phyloP scores from a whole-genome alignment of 805 yeast genomes.

The Metschnikowia vanudenii region DNA sequence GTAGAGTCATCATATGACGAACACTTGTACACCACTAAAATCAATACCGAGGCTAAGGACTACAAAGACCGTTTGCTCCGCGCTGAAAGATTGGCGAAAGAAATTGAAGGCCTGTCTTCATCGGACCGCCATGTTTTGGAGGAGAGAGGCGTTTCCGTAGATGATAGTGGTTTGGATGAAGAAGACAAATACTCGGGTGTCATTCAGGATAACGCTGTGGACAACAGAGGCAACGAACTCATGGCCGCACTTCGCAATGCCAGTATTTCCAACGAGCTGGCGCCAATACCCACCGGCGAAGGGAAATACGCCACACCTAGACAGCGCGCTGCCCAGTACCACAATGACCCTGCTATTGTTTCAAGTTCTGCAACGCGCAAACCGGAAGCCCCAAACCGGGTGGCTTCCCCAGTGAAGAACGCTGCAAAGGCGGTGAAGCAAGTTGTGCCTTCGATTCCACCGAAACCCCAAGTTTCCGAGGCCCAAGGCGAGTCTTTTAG shows the following conservation, averaged over 20 bases:
- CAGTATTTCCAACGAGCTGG: conserved; percentile 19
- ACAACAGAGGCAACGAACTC: conserved; percentile 53
- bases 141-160: conserved; percentile 77
- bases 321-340: conserved; percentile 50
- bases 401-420: background rate
- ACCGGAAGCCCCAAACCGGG: background rate
- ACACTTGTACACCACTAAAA: conserved; percentile 77
- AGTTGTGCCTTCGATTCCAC: conserved; percentile 12
- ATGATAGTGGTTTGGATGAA: conserved; percentile 88
- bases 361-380: conserved; percentile 46
- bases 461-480: conserved; percentile 9
- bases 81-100: conserved; percentile 80
- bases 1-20: conserved; percentile 83
- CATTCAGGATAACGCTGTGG: conserved; percentile 30
- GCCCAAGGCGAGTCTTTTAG: conserved; percentile 39
- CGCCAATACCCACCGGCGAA: conserved; percentile 16
- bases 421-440: conserved; percentile 13
- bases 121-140: conserved; percentile 85
- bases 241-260: conserved; percentile 46
- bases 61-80: conserved; percentile 59
- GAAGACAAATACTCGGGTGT: conserved; percentile 95
- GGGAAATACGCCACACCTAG: conserved; percentile 57
- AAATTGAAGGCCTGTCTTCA: conserved; percentile 66
- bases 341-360: conserved; percentile 67
- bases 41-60: conserved; percentile 70